Percentiles rank a stretch among this genome's conserved stretches.
phyloP scores from a whole-genome alignment of 139 green algal genomes.

The Chlorella ohadii region DNA sequence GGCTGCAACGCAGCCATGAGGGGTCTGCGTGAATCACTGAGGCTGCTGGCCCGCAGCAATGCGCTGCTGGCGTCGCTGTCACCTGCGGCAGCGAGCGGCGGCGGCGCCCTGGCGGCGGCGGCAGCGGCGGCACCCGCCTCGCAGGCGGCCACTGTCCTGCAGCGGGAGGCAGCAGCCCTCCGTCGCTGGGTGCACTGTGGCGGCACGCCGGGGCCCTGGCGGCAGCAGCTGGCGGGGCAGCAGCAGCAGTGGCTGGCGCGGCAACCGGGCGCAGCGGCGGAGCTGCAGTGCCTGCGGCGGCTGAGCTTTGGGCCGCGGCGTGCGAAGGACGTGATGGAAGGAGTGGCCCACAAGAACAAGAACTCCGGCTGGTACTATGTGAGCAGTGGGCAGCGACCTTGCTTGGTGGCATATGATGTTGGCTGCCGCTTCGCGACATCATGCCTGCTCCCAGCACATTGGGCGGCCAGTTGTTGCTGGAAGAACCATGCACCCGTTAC shows the following conservation, averaged over 20 bases:
- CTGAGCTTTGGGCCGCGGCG: constrained; percentile 4
- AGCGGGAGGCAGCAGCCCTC: not conserved
- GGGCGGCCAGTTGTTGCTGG: too few relatives aligned
- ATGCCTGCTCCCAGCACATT: not conserved
- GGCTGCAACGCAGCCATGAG: too few relatives aligned
- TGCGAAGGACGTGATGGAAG: not conserved
- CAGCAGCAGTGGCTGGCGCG: not conserved
- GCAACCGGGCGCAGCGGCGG: too few relatives aligned
- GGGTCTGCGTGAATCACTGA: too few relatives aligned
- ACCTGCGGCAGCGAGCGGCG: too few relatives aligned
- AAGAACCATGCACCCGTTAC: not conserved
- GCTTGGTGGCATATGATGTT: too few relatives aligned
- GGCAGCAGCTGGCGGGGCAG: not conserved
- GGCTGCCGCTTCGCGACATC: not conserved
- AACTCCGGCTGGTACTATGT: constrained; percentile 55
- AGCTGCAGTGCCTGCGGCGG: constrained; percentile 6
- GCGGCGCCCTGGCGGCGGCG: too few relatives aligned
- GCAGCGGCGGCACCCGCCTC: too few relatives aligned
- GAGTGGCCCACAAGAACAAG: constrained; percentile 14
- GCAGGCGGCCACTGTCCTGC: too few relatives aligned
- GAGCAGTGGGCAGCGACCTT: not conserved
- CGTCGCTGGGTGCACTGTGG: constrained; percentile 14
- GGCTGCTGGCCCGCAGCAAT: too few relatives aligned
- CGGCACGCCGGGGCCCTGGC: not conserved
- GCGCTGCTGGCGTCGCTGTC: too few relatives aligned